Base-by-base conservation (phyloP, 2,329 filamentous ascomycete species). In the Nigrospora sphaerica region DNA sequence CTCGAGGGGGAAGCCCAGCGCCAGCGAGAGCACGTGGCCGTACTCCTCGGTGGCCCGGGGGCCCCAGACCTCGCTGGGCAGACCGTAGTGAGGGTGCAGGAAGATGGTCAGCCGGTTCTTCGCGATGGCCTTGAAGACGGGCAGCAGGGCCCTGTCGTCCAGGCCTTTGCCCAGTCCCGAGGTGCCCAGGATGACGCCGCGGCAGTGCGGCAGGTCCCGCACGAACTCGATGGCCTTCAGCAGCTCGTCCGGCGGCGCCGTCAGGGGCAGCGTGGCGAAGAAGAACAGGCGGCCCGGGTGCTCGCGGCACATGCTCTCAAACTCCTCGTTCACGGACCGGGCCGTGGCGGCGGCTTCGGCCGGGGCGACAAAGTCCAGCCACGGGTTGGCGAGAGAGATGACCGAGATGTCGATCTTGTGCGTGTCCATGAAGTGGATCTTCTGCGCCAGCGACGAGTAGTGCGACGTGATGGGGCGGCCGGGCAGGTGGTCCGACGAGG, bases 61-160 rank as follows among this genome's bases (percentile, higher is more conserved):
- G 0, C 91, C 91, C 68, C 87, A 95, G 4, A 95, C 88, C 10
- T 81, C 78, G 49, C 79, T 78, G 0, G 89, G 90, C 3, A 96
- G 77, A 1, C 91, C 91, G 62, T 96, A 95, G 66, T 96, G 91
- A 28, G 91, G 91, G 65, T 96, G 91, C 44, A 96, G 65, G 68
- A 96, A 96, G 42, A 95, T 72, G 19, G 86, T 71, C 32, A 88
- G 71, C 9, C 72, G 64, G 0, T 78, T 77, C 36, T 77, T 74
- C 37, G 88, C 80, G 1, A 96, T 66, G 0, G 84, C 82, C 12
- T 74, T 63, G 65, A 89, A 88, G 12, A 96, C 75, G 0, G 85
- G 81, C 33, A 92, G 75, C 23, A 96, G 68, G 1, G 69, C 66
- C 3, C 78, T 74, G 63, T 96, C 91, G 60, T 96, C 91, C 1